Evolutionary conservation across 768 basidiomycete species (phyloP), one percentile per base, ranked within the genome.

Genomic region (Chalciporus pseudorubinellus): DNA sequence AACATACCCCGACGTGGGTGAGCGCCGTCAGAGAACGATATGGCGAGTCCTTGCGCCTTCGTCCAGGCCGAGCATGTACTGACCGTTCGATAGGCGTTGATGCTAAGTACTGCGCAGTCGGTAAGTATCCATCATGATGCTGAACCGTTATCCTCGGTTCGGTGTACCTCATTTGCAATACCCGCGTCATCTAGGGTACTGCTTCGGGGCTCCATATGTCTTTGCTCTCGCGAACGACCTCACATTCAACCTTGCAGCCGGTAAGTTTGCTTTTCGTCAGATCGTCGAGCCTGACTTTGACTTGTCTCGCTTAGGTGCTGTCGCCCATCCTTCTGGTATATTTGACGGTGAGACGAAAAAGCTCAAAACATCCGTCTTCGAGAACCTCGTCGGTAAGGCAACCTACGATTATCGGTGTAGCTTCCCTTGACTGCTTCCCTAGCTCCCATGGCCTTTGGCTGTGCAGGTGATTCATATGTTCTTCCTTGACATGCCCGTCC

Each of bases 391-490:
- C 13, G 74, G 83, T 80, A 50, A 44, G 78, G 60, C 16, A 22
- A 14, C 3, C n/a, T 13, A n/a, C 13, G 11, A 12, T 2, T 14
- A 28, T 31, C 21, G 8, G 20, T 14, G 16, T 14, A 19, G 7
- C 8, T 6, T 10, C 4, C 29, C 22, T 28, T 47, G 28, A 41
- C 29, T 6, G 34, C 21, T 26, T 12, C 36, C n/a, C 21, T 50
- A 85, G 83, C 72, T 14, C 83, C 82, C 0, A 62, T 84, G 9
- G 63, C 83, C 3, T 60, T 84, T 53, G 74, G 79, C 20, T 82
- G 80, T 51, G 82, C 81, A 53, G 82, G 82, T 78, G 46, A 38
- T 58, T 42, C 28, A 48, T 21, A 28, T n/a, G 4, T 31, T n/a
- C 16, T 36, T 36, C 34, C 10, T 31, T 11, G 10, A 10, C 12